Evolutionary conservation across 345 rosid species (phyloP).

Genomic region (Eucalyptus erythrocorys): DNA sequence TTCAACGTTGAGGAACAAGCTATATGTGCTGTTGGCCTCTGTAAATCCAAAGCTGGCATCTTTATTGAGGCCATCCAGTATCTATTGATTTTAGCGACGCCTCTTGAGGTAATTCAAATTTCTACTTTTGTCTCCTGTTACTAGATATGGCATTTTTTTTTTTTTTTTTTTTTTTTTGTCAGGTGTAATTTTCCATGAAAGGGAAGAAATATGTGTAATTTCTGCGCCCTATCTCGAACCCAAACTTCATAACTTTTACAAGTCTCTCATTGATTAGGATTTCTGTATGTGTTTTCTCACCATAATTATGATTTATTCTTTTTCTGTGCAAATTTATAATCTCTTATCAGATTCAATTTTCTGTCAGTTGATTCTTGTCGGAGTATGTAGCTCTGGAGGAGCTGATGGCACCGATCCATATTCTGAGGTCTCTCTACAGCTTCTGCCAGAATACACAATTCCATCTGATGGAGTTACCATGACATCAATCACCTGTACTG

Average conservation of each 20-base stretch:
- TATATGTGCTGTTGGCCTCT: slow-evolving; percentile 90
- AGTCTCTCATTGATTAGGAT: not conserved
- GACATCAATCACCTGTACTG: slow-evolving; percentile 77
- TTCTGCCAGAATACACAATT: slow-evolving; percentile 77
- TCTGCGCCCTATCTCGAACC: not conserved
- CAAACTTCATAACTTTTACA: not conserved
- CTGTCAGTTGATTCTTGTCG: slow-evolving; percentile 86
- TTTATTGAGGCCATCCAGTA: slow-evolving; percentile 94
- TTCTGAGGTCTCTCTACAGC: slow-evolving; percentile 84
- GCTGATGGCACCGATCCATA: slow-evolving; percentile 84
- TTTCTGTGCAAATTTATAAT: not conserved
- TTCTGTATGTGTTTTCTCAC: not conserved
- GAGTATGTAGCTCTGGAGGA: slow-evolving; percentile 83
- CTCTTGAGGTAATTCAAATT: slow-evolving; percentile 57
- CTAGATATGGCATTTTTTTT: not conserved
- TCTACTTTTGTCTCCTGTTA: not conserved
- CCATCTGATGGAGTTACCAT: slow-evolving; percentile 93
- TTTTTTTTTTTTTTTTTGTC: not conserved
- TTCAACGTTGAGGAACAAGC: slow-evolving; percentile 82
- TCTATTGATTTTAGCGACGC: slow-evolving; percentile 83
- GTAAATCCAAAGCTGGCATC: slow-evolving; percentile 75
- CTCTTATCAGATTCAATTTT: slow-evolving; percentile 1
- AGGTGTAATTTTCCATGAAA: not conserved
- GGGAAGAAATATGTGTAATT: not conserved
- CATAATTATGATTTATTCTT: not conserved